Evolutionary conservation across 2,329 filamentous ascomycete genomes (phyloP), one percentile per base, ranked within the genome.

Genomic region (Claviceps africana): DNA sequence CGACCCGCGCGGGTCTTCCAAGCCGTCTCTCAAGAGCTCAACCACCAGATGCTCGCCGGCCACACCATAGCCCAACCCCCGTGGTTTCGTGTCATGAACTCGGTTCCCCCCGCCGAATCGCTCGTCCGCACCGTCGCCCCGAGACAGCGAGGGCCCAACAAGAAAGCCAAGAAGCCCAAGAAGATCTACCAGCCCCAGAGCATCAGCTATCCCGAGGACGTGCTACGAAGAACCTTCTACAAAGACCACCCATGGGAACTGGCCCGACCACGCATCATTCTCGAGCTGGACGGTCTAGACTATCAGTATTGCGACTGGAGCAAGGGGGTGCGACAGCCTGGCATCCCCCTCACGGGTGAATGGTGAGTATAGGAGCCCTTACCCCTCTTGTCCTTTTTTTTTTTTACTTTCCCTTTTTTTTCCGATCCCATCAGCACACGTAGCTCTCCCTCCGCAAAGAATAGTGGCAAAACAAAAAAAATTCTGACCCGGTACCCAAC

Each of bases 201-300:
- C 53, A 83, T 98, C 57, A 72, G 71, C 51, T 96, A 93, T 65
- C 80, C 85, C 55, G 93, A 98, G 67, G 93, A 98, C 69, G 69
- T 72, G 55, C 74, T 98, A 62, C 83, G 93, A 57, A 75, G 71
- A 59, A 80, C 83, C 30, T 98, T 97, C 72, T 98, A 87, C 73
- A 81, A 77, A 62, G 91, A 98, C 67, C 93, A 98, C 66, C 93
- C 93, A 5, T 98, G 93, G 93, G 93, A 98, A 70, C 72, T 98
- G 63, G 93, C 93, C 19, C 78, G 91, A 56, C 93, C 93, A 51
- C 78, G 88, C 59, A 76, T 95, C 54, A 74, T 98, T 47, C 71
- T 97, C 10, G 93, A 98, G 70, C 74, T 82, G 59, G 85, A 91
- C 62, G 93, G 93, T 51, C 86, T 85, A 64, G 91, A 98, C 63